A percentile compares a stretch with the other conserved stretches of the same genome.
phyloP scores from a whole-genome alignment of 2,329 filamentous ascomycete genomes.

The Fusarium acutatum region DNA sequence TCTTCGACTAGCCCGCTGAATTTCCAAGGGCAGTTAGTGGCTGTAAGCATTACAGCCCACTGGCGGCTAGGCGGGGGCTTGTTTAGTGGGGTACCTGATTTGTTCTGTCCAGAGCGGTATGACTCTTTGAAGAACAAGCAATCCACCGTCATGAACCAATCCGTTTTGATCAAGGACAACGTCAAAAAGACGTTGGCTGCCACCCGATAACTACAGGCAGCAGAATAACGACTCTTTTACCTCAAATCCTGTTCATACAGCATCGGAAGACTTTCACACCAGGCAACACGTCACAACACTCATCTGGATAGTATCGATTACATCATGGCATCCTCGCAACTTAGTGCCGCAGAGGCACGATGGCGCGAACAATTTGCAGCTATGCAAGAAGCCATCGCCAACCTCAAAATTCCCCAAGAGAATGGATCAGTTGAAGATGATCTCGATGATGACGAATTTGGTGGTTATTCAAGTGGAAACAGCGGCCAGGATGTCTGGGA shows the following conservation, averaged over 20 bases:
- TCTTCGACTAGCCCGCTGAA: constrained; percentile 20
- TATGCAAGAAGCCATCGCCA: constrained; percentile 86
- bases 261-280: not conserved
- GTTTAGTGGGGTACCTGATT: constrained; percentile 18
- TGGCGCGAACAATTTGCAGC: constrained; percentile 87
- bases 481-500: constrained; percentile 91
- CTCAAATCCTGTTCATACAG: not conserved
- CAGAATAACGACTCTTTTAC: constrained; percentile 3
- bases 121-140: constrained; percentile 27
- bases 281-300: not conserved
- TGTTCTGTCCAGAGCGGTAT: constrained; percentile 27
- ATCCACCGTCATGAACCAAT: constrained; percentile 29
- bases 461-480: constrained; percentile 63
- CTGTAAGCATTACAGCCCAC: constrained; percentile 1
- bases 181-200: constrained; percentile 23
- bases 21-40: constrained; percentile 30
- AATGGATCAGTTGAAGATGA: constrained; percentile 53
- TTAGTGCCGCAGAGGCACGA: constrained; percentile 61
- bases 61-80: constrained; percentile 32
- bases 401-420: constrained; percentile 64
- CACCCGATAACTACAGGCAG: constrained; percentile 15
- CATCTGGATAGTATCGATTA: not conserved
- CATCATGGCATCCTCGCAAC: constrained; percentile 48
- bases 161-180: constrained; percentile 16
- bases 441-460: constrained; percentile 71